phyloP scores from a whole-genome alignment of 192 early-diverging fungal species.

The Backusella tuberculispora region DNA sequence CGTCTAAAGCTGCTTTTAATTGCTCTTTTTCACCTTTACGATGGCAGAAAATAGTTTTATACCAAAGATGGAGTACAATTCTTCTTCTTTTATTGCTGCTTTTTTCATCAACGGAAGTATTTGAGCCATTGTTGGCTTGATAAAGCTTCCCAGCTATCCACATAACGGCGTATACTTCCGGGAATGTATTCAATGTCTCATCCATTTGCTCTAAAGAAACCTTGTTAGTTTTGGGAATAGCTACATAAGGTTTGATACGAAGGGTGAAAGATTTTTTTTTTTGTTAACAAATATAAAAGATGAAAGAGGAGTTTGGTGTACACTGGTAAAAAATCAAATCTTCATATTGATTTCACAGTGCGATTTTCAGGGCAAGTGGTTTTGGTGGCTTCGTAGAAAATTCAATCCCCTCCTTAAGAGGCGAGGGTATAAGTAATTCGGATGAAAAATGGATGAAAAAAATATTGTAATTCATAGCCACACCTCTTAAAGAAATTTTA shows the following conservation, averaged over 20 bases:
- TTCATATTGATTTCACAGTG: too few relatives aligned
- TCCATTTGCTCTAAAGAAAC: conserved; percentile 11
- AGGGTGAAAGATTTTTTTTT: not conserved
- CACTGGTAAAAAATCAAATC: not conserved
- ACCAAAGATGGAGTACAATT: not conserved
- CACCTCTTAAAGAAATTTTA: not conserved
- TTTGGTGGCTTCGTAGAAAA: not conserved
- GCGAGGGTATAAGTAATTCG: conserved; percentile 22
- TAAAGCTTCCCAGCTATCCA: conserved; percentile 2
- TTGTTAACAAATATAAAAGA: too few relatives aligned
- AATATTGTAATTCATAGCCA: too few relatives aligned
- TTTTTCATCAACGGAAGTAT: not conserved
- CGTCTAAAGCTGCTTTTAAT: not conserved
- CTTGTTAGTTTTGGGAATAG: not conserved
- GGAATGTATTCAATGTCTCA: not conserved
- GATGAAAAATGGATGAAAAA: too few relatives aligned
- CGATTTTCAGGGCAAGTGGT: not conserved
- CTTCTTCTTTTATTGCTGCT: conserved; percentile 5
- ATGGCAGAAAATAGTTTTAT: not conserved
- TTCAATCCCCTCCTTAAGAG: conserved; percentile 9
- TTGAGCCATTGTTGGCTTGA: not conserved
- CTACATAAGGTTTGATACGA: conserved; percentile 6
- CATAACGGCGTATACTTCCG: not conserved
- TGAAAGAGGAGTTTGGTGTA: too few relatives aligned
- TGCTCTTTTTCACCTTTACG: not conserved